phyloP scores from a whole-genome alignment of 2,329 filamentous ascomycete species.

The Ceratocystis variospora region DNA sequence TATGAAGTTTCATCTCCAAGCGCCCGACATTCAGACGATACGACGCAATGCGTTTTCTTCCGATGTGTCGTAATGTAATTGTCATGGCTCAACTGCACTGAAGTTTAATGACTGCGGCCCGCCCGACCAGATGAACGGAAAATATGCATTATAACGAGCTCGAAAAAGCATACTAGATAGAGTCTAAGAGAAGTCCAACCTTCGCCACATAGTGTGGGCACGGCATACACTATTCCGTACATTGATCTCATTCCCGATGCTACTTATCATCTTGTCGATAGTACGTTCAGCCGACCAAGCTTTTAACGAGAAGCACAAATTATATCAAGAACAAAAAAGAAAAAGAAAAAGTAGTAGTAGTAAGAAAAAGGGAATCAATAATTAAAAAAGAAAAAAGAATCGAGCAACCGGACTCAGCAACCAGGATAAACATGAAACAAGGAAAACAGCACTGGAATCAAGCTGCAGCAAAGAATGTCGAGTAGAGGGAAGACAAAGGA shows the following conservation, averaged over 20 bases:
- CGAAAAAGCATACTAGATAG: not conserved
- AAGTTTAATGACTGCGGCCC: not conserved
- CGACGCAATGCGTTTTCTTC: no score
- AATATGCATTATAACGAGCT: not conserved
- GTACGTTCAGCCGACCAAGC: not conserved
- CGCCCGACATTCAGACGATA: no score
- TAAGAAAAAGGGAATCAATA: slow-evolving; percentile 20
- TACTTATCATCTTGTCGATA: not conserved
- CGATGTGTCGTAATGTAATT: no score
- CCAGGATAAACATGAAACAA: slow-evolving; percentile 19
- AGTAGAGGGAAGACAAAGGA: slow-evolving; percentile 31
- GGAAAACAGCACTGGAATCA: slow-evolving; percentile 22
- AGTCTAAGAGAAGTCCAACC: not conserved
- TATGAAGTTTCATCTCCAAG: no score
- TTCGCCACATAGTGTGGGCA: not conserved
- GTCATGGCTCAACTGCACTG: no score
- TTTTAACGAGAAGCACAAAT: slow-evolving; percentile 11
- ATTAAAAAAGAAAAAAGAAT: slow-evolving; percentile 18
- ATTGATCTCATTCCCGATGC: not conserved
- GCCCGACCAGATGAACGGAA: not conserved
- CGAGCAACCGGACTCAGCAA: slow-evolving; percentile 13
- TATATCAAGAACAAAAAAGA: slow-evolving; percentile 13
- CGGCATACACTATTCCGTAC: not conserved
- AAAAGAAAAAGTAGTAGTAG: slow-evolving; percentile 7
- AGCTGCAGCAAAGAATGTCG: slow-evolving; percentile 21